A percentile compares a stretch with the other conserved stretches of the same genome.
These are phyloP conservation scores for Teratosphaeria gauchensis DNA, from an alignment of 2,329 filamentous ascomycete genomes.

Conservation along the genomic window DNA sequence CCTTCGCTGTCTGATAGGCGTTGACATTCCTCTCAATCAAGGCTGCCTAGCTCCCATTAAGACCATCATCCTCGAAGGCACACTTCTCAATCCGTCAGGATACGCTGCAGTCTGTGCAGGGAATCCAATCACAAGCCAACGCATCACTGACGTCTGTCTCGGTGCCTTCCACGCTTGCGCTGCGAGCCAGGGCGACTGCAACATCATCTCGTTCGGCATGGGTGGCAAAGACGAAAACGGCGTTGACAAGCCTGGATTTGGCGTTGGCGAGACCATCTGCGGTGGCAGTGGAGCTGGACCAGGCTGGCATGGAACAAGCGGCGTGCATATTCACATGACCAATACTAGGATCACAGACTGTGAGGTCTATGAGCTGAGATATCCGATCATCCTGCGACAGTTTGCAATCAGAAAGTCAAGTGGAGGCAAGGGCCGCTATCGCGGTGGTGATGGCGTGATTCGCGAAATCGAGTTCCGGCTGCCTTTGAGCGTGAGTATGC, in stretches of 20 bases:
- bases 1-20: conserved; percentile 22
- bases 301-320: conserved; percentile 23
- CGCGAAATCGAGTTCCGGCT: conserved; percentile 24
- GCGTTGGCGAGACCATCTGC: conserved; percentile 28
- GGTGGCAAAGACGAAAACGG: conserved; percentile 15
- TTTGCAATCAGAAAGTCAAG: conserved; percentile 24
- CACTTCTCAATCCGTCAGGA: conserved; percentile 21
- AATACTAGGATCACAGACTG: conserved; percentile 30
- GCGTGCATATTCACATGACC: conserved; percentile 29
- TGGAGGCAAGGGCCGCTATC: conserved; percentile 21
- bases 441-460: conserved; percentile 24
- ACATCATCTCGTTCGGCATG: conserved; percentile 24
- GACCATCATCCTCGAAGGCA: conserved; percentile 19
- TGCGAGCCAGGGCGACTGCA: conserved; percentile 23
- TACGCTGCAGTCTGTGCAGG: conserved; percentile 23
- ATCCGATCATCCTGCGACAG: conserved; percentile 25
- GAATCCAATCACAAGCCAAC: conserved; percentile 24
- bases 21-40: conserved; percentile 41
- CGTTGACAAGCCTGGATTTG: conserved; percentile 20
- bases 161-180: conserved; percentile 24
- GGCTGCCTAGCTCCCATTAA: conserved; percentile 23
- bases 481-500: conserved; percentile 20
- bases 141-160: conserved; percentile 25
- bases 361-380: conserved; percentile 27
- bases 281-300: conserved; percentile 28